Percentiles rank a stretch among this genome's conserved stretches.
These are phyloP conservation scores for Akanthomyces uredinophilus DNA, from an alignment of 2,329 filamentous ascomycete species.

Conservation along the genomic window DNA sequence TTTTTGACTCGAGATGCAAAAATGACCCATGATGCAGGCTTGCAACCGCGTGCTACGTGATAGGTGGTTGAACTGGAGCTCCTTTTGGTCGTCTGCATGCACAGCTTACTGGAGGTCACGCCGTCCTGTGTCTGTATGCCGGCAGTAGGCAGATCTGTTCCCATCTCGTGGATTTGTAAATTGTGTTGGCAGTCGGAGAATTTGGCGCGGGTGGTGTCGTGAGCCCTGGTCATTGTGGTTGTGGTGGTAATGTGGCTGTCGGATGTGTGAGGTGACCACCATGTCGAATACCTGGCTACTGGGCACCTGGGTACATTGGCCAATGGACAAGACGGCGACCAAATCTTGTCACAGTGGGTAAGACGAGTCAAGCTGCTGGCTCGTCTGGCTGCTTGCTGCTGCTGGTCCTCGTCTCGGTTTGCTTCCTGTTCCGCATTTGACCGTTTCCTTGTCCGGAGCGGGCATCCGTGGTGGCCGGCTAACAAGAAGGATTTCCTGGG, in stretches of 20 bases:
- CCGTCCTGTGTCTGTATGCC: not conserved
- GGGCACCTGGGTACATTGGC: too few relatives aligned
- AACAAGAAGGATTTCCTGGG: not conserved
- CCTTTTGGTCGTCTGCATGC: not conserved
- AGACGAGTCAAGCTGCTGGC: not conserved
- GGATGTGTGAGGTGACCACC: not conserved
- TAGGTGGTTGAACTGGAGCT: not conserved
- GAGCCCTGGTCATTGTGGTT: not conserved
- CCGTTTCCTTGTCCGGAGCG: not conserved
- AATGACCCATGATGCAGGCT: not conserved
- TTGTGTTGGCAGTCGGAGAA: not conserved
- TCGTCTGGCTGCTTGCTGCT: not conserved
- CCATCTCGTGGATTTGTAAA: not conserved
- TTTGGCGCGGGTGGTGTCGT: not conserved
- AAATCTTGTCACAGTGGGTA: not conserved
- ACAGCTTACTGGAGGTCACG: not conserved
- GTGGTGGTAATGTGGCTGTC: not conserved
- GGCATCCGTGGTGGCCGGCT: not conserved
- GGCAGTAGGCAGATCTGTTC: not conserved
- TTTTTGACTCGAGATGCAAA: not conserved
- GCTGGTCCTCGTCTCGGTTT: not conserved
- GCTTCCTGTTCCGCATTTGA: constrained; percentile 2
- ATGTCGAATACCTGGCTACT: not conserved
- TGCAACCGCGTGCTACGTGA: not conserved
- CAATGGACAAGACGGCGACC: not conserved